Base-by-base conservation (phyloP, 148 eudicot species). In the Rhododendron williamsianum region DNA sequence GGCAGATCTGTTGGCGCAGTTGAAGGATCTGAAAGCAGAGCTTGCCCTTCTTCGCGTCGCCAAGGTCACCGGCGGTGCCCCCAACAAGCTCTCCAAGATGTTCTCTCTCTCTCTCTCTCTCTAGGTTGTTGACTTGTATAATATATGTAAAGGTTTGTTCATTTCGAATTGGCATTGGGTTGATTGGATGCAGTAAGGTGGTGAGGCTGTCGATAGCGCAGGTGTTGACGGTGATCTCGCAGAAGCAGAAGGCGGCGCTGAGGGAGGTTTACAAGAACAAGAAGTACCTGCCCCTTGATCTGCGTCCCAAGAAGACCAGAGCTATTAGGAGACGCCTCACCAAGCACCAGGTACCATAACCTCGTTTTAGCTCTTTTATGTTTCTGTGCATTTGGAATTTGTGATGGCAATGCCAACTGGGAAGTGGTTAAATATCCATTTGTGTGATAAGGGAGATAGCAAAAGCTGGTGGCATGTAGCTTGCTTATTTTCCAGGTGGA, bases 11-110 rank as follows among this genome's bases (percentile, higher is more conserved):
- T 43, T 83, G 86, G 49, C 43, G 5, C 94, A 92, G 83, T 85
- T 93, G 71, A 90, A 91, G 89, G 96, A 93, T 78, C 87, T 91
- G 60, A 93, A 93, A 83, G 92, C 94, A 3, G 96, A 93, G 81
- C 92, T 93, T 46, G 84, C 96, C 63, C 92, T 92, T 58, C 94
- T 93, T 54, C 94, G 96, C 3, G 94, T 93, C 27, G 94, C 96
- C 81, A 93, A 93, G 89, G 94, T 93, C 84, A 93, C 96, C 36
- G 96, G 96, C 45, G 96, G 96, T 48, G 96, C 96, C 19, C 92
- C 96, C 36, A 93, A 92, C 91, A 93, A 93, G 90, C 95, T 93
- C 77, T 92, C 95, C 86, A 93, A 93, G 88, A 93, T 93, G 94
- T 92, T 89, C 3, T 27, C 8, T 11, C 19, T 54, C 43, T 76